Evolutionary conservation across 2,329 filamentous ascomycete species (phyloP).

Genomic region (Tolypocladium guangdongense): DNA sequence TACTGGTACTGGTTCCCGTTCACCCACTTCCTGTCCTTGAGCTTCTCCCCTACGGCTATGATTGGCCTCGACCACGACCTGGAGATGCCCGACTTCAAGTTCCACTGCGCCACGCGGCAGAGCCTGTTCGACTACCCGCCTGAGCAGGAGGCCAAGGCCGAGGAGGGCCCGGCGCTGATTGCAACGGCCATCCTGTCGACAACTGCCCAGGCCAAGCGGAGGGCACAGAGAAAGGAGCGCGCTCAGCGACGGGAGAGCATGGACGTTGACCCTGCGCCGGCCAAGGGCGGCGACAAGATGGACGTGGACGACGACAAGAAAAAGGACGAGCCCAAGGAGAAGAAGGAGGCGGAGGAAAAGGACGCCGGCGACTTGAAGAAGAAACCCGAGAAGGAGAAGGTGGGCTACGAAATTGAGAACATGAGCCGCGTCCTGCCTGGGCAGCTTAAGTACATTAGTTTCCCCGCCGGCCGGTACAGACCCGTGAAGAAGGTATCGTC

Average conservation of each 20-base stretch:
- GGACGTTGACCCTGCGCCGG: constrained; percentile 74
- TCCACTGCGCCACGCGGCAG: constrained; percentile 87
- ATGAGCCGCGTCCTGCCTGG: constrained; percentile 89
- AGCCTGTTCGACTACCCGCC: constrained; percentile 97
- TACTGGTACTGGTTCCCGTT: constrained; percentile 99
- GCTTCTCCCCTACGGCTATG: constrained; percentile 93
- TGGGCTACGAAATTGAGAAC: constrained; percentile 92
- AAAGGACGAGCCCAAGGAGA: constrained; percentile 44
- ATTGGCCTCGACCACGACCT: constrained; percentile 91
- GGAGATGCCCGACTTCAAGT: constrained; percentile 88
- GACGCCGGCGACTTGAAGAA: constrained; percentile 62
- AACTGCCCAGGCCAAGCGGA: constrained; percentile 90
- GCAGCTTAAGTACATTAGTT: constrained; percentile 92
- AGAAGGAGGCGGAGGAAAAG: constrained; percentile 51
- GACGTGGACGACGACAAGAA: constrained; percentile 62
- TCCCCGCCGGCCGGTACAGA: constrained; percentile 81
- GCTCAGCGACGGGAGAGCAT: constrained; percentile 86
- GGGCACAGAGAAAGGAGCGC: constrained; percentile 88
- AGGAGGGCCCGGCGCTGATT: constrained; percentile 87
- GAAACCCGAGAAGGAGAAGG: constrained; percentile 90
- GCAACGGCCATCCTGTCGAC: constrained; percentile 94
- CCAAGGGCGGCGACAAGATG: constrained; percentile 68
- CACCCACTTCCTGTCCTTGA: constrained; percentile 91
- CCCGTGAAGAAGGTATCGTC: constrained; percentile 70
- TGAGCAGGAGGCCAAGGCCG: constrained; percentile 87